Evolutionary conservation across 371 early-diverging fungal species (phyloP).

Genomic region (Lichtheimia hyalospora): DNA sequence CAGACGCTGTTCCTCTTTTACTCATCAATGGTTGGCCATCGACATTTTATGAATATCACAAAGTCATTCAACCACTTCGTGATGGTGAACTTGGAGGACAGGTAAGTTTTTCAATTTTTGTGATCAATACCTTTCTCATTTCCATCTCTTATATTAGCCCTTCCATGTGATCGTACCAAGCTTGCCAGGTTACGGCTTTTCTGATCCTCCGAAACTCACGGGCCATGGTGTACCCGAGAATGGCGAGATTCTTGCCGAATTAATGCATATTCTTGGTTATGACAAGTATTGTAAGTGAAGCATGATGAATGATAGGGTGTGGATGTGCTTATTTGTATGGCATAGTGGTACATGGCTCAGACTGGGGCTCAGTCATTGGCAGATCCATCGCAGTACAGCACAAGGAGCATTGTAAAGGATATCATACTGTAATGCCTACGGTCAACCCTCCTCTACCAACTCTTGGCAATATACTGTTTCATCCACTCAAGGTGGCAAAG

Average conservation of each 20-base stretch:
- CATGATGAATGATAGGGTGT: not conserved
- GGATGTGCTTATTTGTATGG: not conserved
- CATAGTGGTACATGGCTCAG: conserved; percentile 46
- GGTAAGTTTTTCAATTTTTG: conserved; percentile 11
- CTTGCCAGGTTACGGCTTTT: conserved; percentile 66
- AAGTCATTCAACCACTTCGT: conserved; percentile 45
- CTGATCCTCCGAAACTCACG: conserved; percentile 43
- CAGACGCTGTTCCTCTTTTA: conserved; percentile 61
- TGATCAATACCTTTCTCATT: not conserved
- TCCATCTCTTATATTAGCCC: conserved; percentile 13
- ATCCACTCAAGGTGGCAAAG: conserved; percentile 25
- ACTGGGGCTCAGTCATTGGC: conserved; percentile 55
- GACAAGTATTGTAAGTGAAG: conserved; percentile 33
- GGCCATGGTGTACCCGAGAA: conserved; percentile 39
- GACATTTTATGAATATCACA: conserved; percentile 63
- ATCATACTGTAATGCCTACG: conserved; percentile 45
- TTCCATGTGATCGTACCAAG: conserved; percentile 66
- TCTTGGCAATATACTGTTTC: conserved; percentile 26
- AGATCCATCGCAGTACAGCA: conserved; percentile 38
- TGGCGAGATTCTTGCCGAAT: conserved; percentile 40
- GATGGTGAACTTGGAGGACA: conserved; percentile 28
- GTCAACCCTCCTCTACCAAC: conserved; percentile 38
- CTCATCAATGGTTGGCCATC: conserved; percentile 74
- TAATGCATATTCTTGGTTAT: conserved; percentile 62
- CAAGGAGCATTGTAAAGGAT: conserved; percentile 39